Conservation (phyloP, 139 green algal species). For the Asterochloris erici region DNA sequence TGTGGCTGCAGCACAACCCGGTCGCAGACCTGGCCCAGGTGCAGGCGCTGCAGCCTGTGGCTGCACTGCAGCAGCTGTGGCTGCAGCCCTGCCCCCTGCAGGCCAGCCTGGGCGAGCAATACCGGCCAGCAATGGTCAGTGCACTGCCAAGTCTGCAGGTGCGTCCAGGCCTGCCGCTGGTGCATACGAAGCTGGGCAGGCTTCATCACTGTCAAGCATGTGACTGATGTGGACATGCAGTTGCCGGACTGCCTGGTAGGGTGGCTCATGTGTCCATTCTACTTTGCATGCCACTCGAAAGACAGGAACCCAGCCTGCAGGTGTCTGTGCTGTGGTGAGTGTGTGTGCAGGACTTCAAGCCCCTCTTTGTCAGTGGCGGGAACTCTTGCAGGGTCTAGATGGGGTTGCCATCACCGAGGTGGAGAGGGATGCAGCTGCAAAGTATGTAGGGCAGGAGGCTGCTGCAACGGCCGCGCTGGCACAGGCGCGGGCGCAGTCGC, state of each 20-base stretch:
- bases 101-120: not conserved
- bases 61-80: not conserved
- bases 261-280: no score
- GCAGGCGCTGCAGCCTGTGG: not conserved
- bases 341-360: not conserved
- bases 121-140: not conserved
- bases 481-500: no score
- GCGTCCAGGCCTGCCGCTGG: no score
- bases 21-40: not conserved
- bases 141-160: slow-evolving; percentile 7
- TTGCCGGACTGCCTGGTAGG: no score
- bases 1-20: slow-evolving; percentile 11
- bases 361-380: not conserved
- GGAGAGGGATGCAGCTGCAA: slow-evolving; percentile 2
- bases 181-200: no score
- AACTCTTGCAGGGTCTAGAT: not conserved
- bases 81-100: not conserved
- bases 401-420: not conserved
- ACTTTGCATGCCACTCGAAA: no score
- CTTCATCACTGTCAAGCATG: no score
- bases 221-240: no score
- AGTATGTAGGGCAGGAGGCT: not conserved
- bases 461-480: not conserved
- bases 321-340: not conserved
- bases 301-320: no score